Evolutionary conservation across 1,139 yeast species (phyloP), one percentile per base, ranked within the genome.

Genomic region (Hemisphaericaspora xylofermentans): DNA sequence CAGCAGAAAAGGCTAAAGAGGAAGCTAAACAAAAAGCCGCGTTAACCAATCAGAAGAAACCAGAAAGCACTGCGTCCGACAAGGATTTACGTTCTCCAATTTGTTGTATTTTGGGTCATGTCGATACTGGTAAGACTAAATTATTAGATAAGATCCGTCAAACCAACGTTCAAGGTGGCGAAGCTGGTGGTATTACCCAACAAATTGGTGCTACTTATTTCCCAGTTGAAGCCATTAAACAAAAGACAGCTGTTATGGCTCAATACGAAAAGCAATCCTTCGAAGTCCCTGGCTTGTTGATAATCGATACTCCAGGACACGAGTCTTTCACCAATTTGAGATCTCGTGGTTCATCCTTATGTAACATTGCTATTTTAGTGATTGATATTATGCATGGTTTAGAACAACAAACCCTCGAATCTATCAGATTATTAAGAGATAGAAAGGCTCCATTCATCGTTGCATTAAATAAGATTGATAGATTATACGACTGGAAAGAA

Each of bases 181-280:
- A 93, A 74, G 99, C 98, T 43, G 99, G 99, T 75, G 99, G 99
- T 76, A 94, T 93, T 63, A 93, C 99, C 52, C 99, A 93, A 78
- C 99, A 93, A 70, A 93, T 93, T 62, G 99, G 99, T 80, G 99
- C 99, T 40, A 94, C 98, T 19, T 94, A 91, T 67, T 94, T 93
- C 88, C 98, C 98, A 45, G 91, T 93, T 54, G 95, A 86, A 26
- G 88, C 98, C 32, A 88, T 93, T 58, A 83, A 83, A 65, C 82
- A 82, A 58, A 94, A 94, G 72, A 93, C 98, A 31, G 84, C 82
- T 36, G 95, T 85, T 38, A 91, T 93, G 97, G 80, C 88, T 46
- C 74, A 82, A 53, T 86, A 79, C 63, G 97, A 88, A 64, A 85
- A 87, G 61, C 84, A 83, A 61, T 74, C 84, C 15, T 91, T 84